phyloP scores from a whole-genome alignment of 2,329 filamentous ascomycete genomes.

The Pseudogymnoascus sp. region DNA sequence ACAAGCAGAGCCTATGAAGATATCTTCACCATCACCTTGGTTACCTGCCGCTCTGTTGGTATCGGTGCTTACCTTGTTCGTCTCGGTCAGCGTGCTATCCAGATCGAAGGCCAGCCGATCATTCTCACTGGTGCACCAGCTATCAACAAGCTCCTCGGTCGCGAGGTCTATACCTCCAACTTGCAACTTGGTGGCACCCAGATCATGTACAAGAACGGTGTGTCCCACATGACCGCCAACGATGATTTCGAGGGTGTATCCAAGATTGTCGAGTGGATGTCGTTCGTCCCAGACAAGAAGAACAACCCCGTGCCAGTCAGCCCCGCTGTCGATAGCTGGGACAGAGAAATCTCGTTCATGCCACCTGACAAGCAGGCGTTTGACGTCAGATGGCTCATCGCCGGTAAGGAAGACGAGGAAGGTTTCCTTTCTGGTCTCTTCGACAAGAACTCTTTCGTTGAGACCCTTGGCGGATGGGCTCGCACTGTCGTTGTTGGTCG shows the following conservation, averaged over 20 bases:
- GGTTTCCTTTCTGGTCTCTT: conserved; percentile 89
- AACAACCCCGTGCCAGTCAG: conserved; percentile 88
- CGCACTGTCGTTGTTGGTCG: conserved; percentile 94
- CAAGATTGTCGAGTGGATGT: conserved; percentile 98
- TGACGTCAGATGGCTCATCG: conserved; percentile 91
- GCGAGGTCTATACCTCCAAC: conserved; percentile 98
- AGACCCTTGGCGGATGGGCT: conserved; percentile 94
- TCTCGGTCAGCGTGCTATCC: conserved; percentile 94
- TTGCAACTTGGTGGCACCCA: conserved; percentile 99
- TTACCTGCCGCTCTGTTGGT: conserved; percentile 97
- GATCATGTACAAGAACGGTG: conserved; percentile 99
- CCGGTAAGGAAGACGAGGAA: conserved; percentile 70
- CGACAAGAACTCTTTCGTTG: conserved; percentile 93
- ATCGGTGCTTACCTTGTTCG: conserved; percentile 98
- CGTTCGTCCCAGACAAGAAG: conserved; percentile 93
- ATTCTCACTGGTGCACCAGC: conserved; percentile 96
- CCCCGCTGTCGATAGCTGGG: conserved; percentile 79
- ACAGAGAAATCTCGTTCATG: conserved; percentile 80
- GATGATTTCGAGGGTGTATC: conserved; percentile 97
- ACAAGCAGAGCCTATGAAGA: conserved; percentile 97
- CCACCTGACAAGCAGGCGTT: conserved; percentile 78
- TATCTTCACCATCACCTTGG: conserved; percentile 96
- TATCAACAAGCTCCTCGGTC: conserved; percentile 95
- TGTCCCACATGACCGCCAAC: conserved; percentile 95
- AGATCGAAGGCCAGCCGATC: conserved; percentile 98